Evolutionary conservation across 1,139 yeast species (phyloP).

Genomic region (Taphrina deformans): DNA sequence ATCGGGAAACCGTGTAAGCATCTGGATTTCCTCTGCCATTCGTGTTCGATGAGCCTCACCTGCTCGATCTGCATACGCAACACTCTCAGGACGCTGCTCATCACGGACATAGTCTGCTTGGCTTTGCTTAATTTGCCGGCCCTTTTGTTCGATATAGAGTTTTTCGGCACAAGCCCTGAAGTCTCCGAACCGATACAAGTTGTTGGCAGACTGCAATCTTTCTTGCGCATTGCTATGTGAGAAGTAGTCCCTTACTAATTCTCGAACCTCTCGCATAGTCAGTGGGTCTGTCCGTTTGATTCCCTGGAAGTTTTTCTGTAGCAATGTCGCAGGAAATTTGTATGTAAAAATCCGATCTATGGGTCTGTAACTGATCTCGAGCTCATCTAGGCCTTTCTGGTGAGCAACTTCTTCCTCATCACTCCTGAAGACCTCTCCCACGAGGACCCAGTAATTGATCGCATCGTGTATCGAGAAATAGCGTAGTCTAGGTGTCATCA

Average conservation of each 20-base stretch:
- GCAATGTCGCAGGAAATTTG: neutral
- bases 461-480: slow-evolving; percentile 1
- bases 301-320: slow-evolving; percentile 4
- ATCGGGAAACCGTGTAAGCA: too few relatives aligned
- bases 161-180: slow-evolving; percentile 6
- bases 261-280: slow-evolving; percentile 4
- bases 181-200: neutral
- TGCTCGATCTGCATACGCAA: too few relatives aligned
- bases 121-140: neutral
- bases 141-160: neutral
- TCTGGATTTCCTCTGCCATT: neutral
- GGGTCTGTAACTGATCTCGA: neutral
- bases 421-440: neutral
- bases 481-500: neutral
- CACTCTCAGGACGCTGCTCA: too few relatives aligned
- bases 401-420: neutral
- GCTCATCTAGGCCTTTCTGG: neutral
- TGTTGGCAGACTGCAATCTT: neutral
- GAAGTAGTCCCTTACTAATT: neutral
- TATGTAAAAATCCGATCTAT: neutral
- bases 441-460: slow-evolving; percentile 7
- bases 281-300: neutral
- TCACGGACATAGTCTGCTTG: neutral
- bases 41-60: neutral
- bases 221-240: neutral